Conservation (phyloP, 352 stramenopile species). For the Globisporangium canariense region DNA sequence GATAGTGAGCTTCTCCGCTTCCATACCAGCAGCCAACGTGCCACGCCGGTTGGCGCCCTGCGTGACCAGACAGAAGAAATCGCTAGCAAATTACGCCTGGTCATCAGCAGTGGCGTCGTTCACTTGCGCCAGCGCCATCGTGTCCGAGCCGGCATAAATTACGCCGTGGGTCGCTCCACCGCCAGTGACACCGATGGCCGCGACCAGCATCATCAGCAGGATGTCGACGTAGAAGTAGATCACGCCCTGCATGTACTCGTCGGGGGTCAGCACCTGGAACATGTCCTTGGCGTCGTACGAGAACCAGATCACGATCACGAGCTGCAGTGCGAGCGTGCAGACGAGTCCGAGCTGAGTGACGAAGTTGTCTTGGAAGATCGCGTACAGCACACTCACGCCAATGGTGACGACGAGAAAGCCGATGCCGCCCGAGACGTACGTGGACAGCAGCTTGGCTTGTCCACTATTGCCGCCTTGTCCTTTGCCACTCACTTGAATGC, state of each 20-base stretch:
- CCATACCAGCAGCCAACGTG: too few species aligned
- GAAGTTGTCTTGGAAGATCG: constrained; percentile 16
- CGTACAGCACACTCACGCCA: not conserved
- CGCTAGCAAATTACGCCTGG: not conserved
- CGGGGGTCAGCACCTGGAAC: constrained; percentile 46
- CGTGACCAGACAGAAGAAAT: too few species aligned
- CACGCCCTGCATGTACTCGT: constrained; percentile 61
- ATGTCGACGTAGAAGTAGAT: constrained; percentile 64
- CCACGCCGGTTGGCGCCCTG: too few species aligned
- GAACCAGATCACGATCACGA: constrained; percentile 50
- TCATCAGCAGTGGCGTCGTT: not conserved
- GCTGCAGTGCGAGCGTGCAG: constrained; percentile 34
- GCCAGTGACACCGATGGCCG: not conserved
- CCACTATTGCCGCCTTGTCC: too few species aligned
- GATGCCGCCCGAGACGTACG: not conserved
- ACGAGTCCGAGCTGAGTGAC: constrained; percentile 30
- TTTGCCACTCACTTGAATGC: not conserved
- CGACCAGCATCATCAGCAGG: constrained; percentile 28
- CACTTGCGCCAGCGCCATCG: not conserved
- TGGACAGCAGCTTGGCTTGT: not conserved
- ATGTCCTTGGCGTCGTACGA: constrained; percentile 46
- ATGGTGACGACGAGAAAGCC: not conserved
- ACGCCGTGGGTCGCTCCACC: not conserved
- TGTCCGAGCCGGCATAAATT: not conserved
- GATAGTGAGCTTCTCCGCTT: too few species aligned